A percentile compares a stretch with the other conserved stretches of the same genome.
Evolutionary conservation across 257 asterid genomes (phyloP).

Genomic region (Apocynum venetum): DNA sequence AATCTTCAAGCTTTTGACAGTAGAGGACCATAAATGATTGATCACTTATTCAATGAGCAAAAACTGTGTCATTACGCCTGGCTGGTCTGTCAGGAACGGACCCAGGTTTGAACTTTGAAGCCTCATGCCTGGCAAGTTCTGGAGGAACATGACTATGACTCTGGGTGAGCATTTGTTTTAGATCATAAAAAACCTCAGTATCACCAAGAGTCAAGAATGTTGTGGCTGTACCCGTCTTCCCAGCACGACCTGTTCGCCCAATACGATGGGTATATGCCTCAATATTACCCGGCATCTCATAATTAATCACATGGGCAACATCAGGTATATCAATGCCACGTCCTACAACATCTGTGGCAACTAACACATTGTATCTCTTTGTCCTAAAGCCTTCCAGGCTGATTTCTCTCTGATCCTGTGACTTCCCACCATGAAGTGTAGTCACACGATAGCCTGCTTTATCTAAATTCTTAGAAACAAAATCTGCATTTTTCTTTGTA

Average conservation of each 20-base stretch:
- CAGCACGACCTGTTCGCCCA: constrained; percentile 36
- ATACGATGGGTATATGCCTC: constrained; percentile 32
- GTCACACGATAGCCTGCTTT: constrained; percentile 29
- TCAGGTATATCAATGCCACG: constrained; percentile 35
- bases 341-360: constrained; percentile 32
- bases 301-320: constrained; percentile 31
- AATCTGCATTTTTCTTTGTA: constrained; percentile 25
- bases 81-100: constrained; percentile 27
- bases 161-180: constrained; percentile 30
- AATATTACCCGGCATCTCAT: constrained; percentile 27
- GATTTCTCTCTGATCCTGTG: constrained; percentile 30
- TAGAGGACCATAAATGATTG: background rate
- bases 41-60: constrained; percentile 19
- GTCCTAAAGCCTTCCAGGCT: constrained; percentile 33
- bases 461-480: constrained; percentile 20
- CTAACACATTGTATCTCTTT: constrained; percentile 28
- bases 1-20: background rate
- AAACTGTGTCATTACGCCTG: constrained; percentile 28
- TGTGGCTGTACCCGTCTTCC: constrained; percentile 34
- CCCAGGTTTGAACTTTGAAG: constrained; percentile 33
- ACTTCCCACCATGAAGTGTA: constrained; percentile 32
- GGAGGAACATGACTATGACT: constrained; percentile 31
- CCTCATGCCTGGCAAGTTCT: constrained; percentile 30
- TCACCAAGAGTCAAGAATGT: constrained; percentile 27
- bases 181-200: constrained; percentile 27